These are phyloP conservation scores for Aspergillus alliaceus DNA, from an alignment of 2,329 filamentous ascomycete genomes.

Conservation along the genomic window DNA sequence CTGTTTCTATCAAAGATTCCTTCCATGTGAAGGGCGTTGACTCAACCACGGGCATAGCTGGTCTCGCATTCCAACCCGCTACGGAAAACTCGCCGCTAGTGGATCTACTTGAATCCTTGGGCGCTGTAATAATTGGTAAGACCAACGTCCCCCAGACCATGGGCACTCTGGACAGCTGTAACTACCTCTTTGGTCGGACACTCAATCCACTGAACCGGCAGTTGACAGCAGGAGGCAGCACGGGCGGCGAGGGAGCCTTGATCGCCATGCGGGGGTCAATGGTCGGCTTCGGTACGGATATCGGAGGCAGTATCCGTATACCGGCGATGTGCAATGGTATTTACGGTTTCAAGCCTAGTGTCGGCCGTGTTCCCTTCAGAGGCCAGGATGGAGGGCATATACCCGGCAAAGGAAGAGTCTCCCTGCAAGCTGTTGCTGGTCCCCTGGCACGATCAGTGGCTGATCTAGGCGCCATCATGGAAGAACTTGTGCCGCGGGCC, in stretches of 20 bases:
- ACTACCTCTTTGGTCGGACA: constrained; percentile 62
- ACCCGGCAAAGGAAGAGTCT: constrained; percentile 49
- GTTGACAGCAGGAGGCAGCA: constrained; percentile 63
- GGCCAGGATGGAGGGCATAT: constrained; percentile 51
- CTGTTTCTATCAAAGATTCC: constrained; percentile 53
- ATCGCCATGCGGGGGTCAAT: constrained; percentile 59
- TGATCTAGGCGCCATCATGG: constrained; percentile 50
- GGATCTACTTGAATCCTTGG: constrained; percentile 57
- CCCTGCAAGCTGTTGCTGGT: constrained; percentile 51
- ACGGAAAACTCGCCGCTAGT: constrained; percentile 58
- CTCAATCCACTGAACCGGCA: constrained; percentile 64
- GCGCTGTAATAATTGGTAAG: constrained; percentile 68
- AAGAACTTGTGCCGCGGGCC: constrained; percentile 51
- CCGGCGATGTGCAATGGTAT: constrained; percentile 54
- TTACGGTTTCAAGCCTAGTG: constrained; percentile 53
- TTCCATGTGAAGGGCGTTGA: constrained; percentile 51
- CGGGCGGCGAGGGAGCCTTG: constrained; percentile 64
- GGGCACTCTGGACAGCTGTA: constrained; percentile 54
- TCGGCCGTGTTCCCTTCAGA: constrained; percentile 51
- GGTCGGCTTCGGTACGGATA: constrained; percentile 64
- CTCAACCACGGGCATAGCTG: constrained; percentile 58
- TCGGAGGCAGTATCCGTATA: constrained; percentile 50
- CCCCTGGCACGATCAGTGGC: constrained; percentile 41
- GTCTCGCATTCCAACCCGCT: constrained; percentile 61
- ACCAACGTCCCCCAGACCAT: constrained; percentile 67